These are phyloP conservation scores for Crotalaria pallida DNA, from an alignment of 306 rosid genomes.

Conservation along the genomic window DNA sequence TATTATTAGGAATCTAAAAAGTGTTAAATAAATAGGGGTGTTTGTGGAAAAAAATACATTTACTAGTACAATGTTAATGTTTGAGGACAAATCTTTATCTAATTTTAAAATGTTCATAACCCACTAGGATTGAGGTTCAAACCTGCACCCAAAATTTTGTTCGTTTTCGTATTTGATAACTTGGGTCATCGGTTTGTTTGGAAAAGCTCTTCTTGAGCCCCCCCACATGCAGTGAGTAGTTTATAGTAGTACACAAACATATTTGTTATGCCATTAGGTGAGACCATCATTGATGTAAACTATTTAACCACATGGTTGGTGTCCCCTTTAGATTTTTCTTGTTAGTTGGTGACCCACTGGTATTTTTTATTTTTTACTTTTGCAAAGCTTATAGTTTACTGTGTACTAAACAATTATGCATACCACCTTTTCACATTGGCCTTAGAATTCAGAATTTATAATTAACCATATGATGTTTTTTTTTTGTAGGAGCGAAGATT, in stretches of 20 bases:
- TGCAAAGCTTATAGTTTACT: neutral
- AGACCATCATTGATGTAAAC: neutral
- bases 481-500: conserved; percentile 71
- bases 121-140: too few species aligned
- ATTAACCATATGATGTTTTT: neutral
- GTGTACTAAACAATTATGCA: neutral
- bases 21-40: too few species aligned
- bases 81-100: neutral
- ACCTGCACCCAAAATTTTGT: too few species aligned
- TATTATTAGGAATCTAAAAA: too few species aligned
- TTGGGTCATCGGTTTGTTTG: neutral
- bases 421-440: neutral
- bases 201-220: neutral
- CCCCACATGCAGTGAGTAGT: neutral
- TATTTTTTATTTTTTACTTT: neutral
- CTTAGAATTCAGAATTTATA: neutral
- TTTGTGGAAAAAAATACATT: too few species aligned
- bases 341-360: neutral
- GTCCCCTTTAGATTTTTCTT: neutral
- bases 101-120: neutral
- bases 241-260: neutral
- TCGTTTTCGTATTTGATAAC: neutral
- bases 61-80: neutral
- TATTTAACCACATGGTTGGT: neutral
- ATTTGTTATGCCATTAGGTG: neutral